Evolutionary conservation across 78 protist genomes (phyloP), one percentile per base, ranked within the genome.

Genomic region (Chrysochromulina tobinii): DNA sequence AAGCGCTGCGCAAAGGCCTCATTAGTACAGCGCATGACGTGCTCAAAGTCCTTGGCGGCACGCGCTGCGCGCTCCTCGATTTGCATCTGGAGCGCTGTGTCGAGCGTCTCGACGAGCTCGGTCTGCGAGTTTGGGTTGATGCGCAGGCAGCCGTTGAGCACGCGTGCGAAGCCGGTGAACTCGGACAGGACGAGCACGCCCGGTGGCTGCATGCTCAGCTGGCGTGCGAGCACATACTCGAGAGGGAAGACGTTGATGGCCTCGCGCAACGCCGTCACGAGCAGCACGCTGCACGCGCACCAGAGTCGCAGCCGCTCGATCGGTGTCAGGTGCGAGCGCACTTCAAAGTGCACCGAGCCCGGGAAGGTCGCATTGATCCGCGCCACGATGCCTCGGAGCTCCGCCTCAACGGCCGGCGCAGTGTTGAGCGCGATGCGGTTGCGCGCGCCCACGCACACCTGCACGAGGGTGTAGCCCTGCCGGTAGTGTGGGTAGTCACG

Each of bases 161-260:
- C 54, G 61, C 58, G 54, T 2, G 84, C 54, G 58, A 38, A 75
- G 25, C 61, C 84, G 1, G 86, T 15, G 86, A 79, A 79, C 61
- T 79, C 86, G 15, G 86, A 79, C 14, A 54, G 15, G 64, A 79
- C 61, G 64, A 54, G n/a, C 38, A 21, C 25, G 48, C 86, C 64
- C n/a, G 86, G n/a, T 27, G 50, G 58, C 14, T 15, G 61, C 61
- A 9, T 50, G 64, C 64, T 27, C 17, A 17, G 17, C 3, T 27
- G 53, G 51, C 79, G 79, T 72, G 93, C 91, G 23, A 79, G 93
- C 69, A 94, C 84, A 81, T 83, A 96, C 88, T 97, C 98, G 68
- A 90, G 94, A 17, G 98, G 94, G 8, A 94, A 96, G 15, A 97
- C 51, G 87, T 97, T 97, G 97, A 96, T 92, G 17, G 98, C 98